Conservation (phyloP, 371 early-diverging fungal genomes). For the Neoconidiobolus thromboides region DNA sequence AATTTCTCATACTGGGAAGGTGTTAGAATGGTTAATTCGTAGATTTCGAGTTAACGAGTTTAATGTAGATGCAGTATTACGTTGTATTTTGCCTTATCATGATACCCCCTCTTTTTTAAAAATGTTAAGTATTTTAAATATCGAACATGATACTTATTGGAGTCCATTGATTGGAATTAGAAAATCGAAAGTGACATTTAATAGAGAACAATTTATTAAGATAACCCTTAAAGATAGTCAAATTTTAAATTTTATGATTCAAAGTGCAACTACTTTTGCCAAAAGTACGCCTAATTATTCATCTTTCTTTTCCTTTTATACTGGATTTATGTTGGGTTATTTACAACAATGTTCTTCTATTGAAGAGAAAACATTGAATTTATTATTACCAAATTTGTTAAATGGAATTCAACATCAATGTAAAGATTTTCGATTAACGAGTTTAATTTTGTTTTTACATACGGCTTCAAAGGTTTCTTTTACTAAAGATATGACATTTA, state of each 20-base stretch:
- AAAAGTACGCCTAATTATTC: not conserved
- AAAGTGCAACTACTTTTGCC: not conserved
- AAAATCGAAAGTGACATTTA: not conserved
- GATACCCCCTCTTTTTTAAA: conserved; percentile 72
- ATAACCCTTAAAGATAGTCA: not conserved
- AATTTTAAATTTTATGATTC: not conserved
- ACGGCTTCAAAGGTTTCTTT: not conserved
- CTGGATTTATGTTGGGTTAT: not conserved
- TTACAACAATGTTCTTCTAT: not conserved
- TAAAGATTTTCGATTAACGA: not conserved
- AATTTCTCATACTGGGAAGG: conserved; percentile 61
- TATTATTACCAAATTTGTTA: not conserved
- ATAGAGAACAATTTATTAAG: not conserved
- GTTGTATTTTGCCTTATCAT: conserved; percentile 76
- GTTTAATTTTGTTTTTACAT: not conserved
- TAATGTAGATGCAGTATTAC: conserved; percentile 60
- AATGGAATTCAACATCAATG: not conserved
- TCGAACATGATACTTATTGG: conserved; percentile 20
- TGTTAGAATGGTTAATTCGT: conserved; percentile 82
- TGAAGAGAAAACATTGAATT: not conserved
- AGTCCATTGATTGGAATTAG: conserved; percentile 1
- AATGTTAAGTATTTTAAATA: conserved; percentile 45
- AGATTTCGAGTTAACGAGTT: conserved; percentile 74
- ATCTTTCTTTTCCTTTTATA: not conserved
- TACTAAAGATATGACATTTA: not conserved